These are phyloP conservation scores for Pyricularia grisea DNA, from an alignment of 2,329 filamentous ascomycete genomes.

Conservation along the genomic window DNA sequence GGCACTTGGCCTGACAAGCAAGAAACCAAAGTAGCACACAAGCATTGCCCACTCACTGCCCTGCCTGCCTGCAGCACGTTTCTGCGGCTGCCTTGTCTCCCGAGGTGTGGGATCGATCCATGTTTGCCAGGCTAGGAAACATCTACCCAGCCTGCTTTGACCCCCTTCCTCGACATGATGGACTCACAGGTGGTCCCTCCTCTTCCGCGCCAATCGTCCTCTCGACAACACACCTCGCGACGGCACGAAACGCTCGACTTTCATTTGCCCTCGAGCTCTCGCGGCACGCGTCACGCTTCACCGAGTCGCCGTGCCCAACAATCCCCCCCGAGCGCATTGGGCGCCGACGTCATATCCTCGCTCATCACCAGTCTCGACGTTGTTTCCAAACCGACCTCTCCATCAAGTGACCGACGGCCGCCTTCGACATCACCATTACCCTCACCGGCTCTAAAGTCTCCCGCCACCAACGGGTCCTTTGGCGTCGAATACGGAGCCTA, in stretches of 20 bases:
- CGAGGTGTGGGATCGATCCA: background rate
- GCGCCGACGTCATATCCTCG: conserved; percentile 59
- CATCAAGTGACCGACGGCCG: conserved; percentile 50
- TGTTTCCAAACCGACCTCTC: conserved; percentile 57
- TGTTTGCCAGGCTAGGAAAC: no score
- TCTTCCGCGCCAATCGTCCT: conserved; percentile 1
- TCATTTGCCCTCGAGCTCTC: background rate
- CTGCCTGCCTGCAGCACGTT: background rate
- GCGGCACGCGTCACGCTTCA: conserved; percentile 4
- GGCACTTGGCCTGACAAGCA: background rate
- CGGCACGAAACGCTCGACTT: background rate
- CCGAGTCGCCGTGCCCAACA: conserved; percentile 11
- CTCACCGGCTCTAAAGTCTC: conserved; percentile 21
- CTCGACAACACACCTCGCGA: background rate
- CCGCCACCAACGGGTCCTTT: conserved; percentile 42
- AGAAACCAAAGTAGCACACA: background rate
- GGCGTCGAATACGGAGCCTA: conserved; percentile 67
- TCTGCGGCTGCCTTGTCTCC: background rate
- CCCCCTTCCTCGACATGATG: background rate
- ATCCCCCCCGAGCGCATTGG: conserved; percentile 29
- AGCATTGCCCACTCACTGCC: background rate
- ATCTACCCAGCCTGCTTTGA: background rate
- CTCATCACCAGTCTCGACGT: conserved; percentile 62
- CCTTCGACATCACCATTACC: conserved; percentile 13
- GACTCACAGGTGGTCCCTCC: conserved; percentile 2